Evolutionary conservation across 306 rosid genomes (phyloP), one percentile per base, ranked within the genome.

Genomic region (Cucumis sativus): DNA sequence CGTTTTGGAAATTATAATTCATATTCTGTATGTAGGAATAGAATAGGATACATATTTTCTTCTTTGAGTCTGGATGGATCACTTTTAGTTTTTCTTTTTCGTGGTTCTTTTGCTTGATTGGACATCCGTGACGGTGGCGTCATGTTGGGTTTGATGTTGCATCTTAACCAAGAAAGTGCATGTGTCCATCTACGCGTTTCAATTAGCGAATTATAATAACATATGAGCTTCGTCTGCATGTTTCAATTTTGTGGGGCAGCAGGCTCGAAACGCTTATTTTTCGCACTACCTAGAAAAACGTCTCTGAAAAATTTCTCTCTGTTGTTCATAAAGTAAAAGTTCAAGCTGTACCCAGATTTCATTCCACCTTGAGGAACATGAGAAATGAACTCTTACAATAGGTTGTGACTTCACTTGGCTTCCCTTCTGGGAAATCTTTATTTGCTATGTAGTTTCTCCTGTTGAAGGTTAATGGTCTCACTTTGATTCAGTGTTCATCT

Each of bases 141-240:
- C 49, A 12, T 57, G 78, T 7, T 41, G 55, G 30, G 61, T 40
- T 35, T 74, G 16, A 15, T 40, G 15, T 77, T 62, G 74, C 72
- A 40, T 55, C 73, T 39, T 67, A 67, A 40, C 74, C 74, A 67
- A 67, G 74, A 67, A 67, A 41, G 12, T 67, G 74, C 74, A 67
- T 67, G 74, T 40, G 74, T 41, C 30, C 10, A 67, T 6, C 4
- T 67, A 10, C 30, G 71, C 17, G 33, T 67, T 43, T 67, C 55
- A 66, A 41, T 67, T 11, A 35, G 74, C 74, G 54, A 67, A 67
- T 40, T 67, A 41, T 67, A 20, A 40, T 41, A 20, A n/a, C 74
- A 39, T 41, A 39, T 28, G 74, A 67, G 74, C 74, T 17, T 67
- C 18, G 74, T 67, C 17, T 41, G 52, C 74, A 39, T 41, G 74